A percentile compares a stretch with the other conserved stretches of the same genome.
These are phyloP conservation scores for Encephalitozoon intestinalis DNA, from an alignment of 371 early-diverging fungal species.

Conservation along the genomic window DNA sequence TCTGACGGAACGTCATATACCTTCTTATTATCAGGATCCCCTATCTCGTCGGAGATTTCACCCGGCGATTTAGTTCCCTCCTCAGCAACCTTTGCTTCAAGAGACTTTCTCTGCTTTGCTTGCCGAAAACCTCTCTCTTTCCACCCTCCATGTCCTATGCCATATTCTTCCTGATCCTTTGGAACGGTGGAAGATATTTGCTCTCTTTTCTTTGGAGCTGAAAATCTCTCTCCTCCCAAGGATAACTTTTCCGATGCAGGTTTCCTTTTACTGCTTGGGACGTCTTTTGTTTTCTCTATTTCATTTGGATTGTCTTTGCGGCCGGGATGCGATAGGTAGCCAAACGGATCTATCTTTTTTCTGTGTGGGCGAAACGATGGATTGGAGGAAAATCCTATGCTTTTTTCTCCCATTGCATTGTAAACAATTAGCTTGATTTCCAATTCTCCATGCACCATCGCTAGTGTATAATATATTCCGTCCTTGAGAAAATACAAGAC, in stretches of 20 bases:
- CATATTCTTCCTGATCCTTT: neutral
- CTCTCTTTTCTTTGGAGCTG: neutral
- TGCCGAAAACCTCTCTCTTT: neutral
- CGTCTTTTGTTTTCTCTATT: neutral
- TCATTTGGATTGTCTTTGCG: neutral
- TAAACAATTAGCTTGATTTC: slow-evolving; percentile 23
- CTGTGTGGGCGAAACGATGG: neutral
- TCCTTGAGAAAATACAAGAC: slow-evolving; percentile 9
- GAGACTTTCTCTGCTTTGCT: neutral
- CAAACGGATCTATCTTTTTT: slow-evolving; percentile 33
- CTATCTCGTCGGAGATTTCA: neutral
- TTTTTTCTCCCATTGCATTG: neutral
- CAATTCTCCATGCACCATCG: slow-evolving; percentile 1
- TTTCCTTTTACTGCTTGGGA: neutral
- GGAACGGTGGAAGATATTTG: neutral
- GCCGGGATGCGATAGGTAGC: neutral
- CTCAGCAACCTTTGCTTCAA: neutral
- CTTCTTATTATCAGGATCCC: no score
- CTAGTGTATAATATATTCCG: slow-evolving; percentile 15
- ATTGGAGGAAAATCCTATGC: neutral
- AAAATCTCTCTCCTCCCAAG: neutral
- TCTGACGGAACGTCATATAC: neutral
- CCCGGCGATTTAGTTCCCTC: neutral
- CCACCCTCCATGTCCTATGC: neutral
- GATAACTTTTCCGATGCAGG: neutral